Base-by-base conservation (phyloP, 768 basidiomycete genomes). In the Amanita rubescens region DNA sequence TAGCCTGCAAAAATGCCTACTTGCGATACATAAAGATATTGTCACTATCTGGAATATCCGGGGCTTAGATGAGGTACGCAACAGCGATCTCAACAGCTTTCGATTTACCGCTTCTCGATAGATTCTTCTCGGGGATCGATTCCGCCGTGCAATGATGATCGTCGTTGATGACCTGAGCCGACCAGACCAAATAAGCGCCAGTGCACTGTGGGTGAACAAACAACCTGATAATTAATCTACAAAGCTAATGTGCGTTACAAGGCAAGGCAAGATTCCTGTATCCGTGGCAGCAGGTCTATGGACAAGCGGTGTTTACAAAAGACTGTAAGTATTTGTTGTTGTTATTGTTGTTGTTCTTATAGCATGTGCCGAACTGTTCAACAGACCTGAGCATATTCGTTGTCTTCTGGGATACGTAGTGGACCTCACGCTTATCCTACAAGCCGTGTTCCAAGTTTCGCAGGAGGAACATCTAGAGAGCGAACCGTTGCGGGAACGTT, bases 331-430 rank as follows among this genome's bases (percentile, higher is more conserved):
- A 15, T 14, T 19, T 6, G 22, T 11, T 20, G 22, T 24, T 20
- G n/a, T 20, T 12, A 44, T 44, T 24, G 6, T 17, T 44, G 42
- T n/a, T n/a, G n/a, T n/a, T n/a, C n/a, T n/a, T n/a, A n/a, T n/a
- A n/a, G n/a, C n/a, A n/a, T n/a, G n/a, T n/a, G n/a, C n/a, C n/a
- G n/a, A n/a, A n/a, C n/a, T n/a, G 22, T 17, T 27, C 24, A 46
- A n/a, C n/a, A n/a, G n/a, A n/a, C 46, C 46, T 7, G 27, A 14
- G 4, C 15, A n/a, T 7, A 33, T 48, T 17, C 14, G 46, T 48
- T 48, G 46, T 35, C 32, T 48, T 10, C 33, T 48, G n/a, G 46
- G 46, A 20, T 48, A 48, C 17, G 32, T 48, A 7, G 46, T 48
- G 2, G 46, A 48, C 19, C 46, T 48, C 32, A 48, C 46, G 7